A percentile compares a stretch with the other conserved stretches of the same genome.
Evolutionary conservation across 2,329 filamentous ascomycete species (phyloP).

Genomic region (Madurella fahalii): DNA sequence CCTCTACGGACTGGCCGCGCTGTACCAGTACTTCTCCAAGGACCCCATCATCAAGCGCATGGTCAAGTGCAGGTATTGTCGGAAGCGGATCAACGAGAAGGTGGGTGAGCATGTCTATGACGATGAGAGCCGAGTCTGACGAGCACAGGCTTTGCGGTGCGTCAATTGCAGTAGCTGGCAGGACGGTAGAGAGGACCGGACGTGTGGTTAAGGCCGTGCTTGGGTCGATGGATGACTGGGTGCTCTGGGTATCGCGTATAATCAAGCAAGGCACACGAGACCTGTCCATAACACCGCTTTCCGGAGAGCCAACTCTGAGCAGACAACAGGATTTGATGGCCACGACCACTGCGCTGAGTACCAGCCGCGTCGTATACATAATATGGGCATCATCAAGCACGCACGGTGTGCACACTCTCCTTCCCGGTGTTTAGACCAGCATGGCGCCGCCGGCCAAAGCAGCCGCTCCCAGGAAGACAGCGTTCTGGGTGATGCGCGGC

Average conservation of each 20-base stretch:
- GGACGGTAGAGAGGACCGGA: slow-evolving; percentile 44
- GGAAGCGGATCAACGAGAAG: slow-evolving; percentile 59
- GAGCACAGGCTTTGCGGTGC: slow-evolving; percentile 40
- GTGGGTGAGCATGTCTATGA: slow-evolving; percentile 35
- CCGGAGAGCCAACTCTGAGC: no score
- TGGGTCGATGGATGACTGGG: neutral
- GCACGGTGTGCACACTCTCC: no score
- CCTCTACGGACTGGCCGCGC: slow-evolving; percentile 59
- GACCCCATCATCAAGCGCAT: slow-evolving; percentile 69
- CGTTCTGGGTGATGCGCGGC: slow-evolving; percentile 34
- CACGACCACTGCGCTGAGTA: neutral
- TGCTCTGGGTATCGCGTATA: no score
- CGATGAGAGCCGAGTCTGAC: neutral
- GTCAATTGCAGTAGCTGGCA: slow-evolving; percentile 50
- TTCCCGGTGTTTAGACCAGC: slow-evolving; percentile 28
- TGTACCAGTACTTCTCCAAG: slow-evolving; percentile 57
- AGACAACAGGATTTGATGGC: no score
- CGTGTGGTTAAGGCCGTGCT: neutral
- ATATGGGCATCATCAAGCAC: no score
- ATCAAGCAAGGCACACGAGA: no score
- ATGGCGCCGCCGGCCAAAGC: slow-evolving; percentile 33
- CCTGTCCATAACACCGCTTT: no score
- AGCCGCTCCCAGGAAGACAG: slow-evolving; percentile 34
- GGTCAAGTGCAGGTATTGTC: slow-evolving; percentile 65
- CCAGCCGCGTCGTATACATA: neutral